phyloP scores from a whole-genome alignment of 306 rosid genomes.

The Neltuma alba region DNA sequence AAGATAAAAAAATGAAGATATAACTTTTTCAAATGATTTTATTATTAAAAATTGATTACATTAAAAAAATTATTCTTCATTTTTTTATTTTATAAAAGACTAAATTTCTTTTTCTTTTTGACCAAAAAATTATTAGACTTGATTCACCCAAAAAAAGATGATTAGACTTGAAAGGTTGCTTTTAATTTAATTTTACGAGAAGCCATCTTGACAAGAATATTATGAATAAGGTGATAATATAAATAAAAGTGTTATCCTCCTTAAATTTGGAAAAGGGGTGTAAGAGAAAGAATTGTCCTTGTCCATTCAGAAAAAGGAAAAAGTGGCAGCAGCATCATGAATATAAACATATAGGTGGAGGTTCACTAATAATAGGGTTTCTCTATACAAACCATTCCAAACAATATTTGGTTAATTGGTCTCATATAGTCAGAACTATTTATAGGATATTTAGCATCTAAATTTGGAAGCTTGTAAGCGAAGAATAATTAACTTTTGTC shows the following conservation, averaged over 20 bases:
- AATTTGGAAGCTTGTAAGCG: not conserved
- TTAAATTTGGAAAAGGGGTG: not conserved
- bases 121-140: not conserved
- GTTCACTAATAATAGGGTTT: not conserved
- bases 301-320: not conserved
- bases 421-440: not conserved
- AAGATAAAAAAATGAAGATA: too few species aligned
- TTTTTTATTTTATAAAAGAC: too few species aligned
- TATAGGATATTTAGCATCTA: not conserved
- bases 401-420: not conserved
- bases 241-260: not conserved
- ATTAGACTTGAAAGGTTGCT: not conserved
- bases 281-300: not conserved
- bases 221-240: not conserved
- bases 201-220: not conserved
- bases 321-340: not conserved
- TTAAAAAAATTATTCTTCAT: too few species aligned
- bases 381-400: not conserved
- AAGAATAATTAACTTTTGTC: not conserved
- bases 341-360: not conserved
- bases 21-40: too few species aligned
- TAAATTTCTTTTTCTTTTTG: not conserved
- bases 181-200: not conserved
- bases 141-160: too few species aligned
- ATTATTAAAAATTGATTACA: too few species aligned